Evolutionary conservation across 2,329 filamentous ascomycete species (phyloP).

Genomic region (Coniochaeta prunicola): DNA sequence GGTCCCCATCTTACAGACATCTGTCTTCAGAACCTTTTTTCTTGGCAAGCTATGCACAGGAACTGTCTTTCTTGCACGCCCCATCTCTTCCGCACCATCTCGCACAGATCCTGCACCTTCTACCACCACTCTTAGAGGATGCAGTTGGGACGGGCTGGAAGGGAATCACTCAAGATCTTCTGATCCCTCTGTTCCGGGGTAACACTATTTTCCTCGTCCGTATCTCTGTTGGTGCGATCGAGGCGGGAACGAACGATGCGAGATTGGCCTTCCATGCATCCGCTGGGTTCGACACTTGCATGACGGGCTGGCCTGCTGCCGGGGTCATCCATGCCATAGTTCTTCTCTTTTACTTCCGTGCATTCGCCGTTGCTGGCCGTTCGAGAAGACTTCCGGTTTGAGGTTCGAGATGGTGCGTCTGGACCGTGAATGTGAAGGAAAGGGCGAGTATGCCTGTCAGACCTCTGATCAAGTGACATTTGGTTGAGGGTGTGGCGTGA

Average conservation of each 20-base stretch:
- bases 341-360: background rate
- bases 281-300: background rate
- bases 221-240: background rate
- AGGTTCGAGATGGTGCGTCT: background rate
- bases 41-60: background rate
- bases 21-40: background rate
- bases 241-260: background rate
- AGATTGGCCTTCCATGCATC: background rate
- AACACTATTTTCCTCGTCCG: background rate
- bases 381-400: conserved; percentile 2
- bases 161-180: background rate
- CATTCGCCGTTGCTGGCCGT: background rate
- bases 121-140: too few species aligned
- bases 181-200: background rate
- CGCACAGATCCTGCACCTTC: background rate
- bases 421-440: background rate
- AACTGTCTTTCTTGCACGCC: background rate
- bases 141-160: background rate
- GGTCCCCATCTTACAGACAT: background rate
- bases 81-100: background rate
- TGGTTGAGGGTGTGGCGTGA: background rate
- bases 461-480: conserved; percentile 1
- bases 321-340: background rate
- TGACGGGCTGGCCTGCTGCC: background rate
- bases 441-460: background rate